Base-by-base conservation (phyloP, 2,329 filamentous ascomycete species). In the Sclerotinia sclerotiorum region DNA sequence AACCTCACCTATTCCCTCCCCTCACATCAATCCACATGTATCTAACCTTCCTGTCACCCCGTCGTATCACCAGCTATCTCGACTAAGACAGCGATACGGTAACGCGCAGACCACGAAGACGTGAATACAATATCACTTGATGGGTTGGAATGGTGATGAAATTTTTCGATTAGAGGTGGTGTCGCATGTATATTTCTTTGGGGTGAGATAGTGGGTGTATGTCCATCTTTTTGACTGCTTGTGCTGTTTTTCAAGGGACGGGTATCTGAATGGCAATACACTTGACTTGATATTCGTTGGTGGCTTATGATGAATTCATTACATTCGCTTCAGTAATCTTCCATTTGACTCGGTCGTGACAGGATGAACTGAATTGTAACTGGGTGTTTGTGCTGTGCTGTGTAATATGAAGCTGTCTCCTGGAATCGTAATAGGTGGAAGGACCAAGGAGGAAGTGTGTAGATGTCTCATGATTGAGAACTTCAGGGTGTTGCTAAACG, bases 81-180 rank as follows among this genome's bases (percentile, higher is more conserved):
- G 46, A 62, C 60, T 1, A 62, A 62, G 60, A 62, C 60, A 62
- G 8, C 29, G 7, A 51, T 62, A n/a, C 46, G 7, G 27, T 62
- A n/a, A 62, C 29, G 21, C 29, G 46, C 39, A 27, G 29, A 51
- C 15, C 46, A 39, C 15, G 21, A 49, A 29, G 29, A 62, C n/a
- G 27, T 1, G n/a, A 51, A 29, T 35, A 27, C 29, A 21, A 62
- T 21, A 62, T 35, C n/a, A 6, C 27, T 46, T 51, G 46, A 62
- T 62, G 60, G 24, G 46, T 35, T 35, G 46, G 60, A 39, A 39
- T 51, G 29, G 29, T 51, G 58, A 51, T 51, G 27, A 15, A 35
- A 24, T 5, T 15, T 29, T 32, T 62, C 15, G 27, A 32, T 49
- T 17, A 21, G 32, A 24, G 46, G 29, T 27, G 46, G 19, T 62